Conservation (phyloP, 2,329 filamentous ascomycete species). For the Fonsecaea pedrosoi region DNA sequence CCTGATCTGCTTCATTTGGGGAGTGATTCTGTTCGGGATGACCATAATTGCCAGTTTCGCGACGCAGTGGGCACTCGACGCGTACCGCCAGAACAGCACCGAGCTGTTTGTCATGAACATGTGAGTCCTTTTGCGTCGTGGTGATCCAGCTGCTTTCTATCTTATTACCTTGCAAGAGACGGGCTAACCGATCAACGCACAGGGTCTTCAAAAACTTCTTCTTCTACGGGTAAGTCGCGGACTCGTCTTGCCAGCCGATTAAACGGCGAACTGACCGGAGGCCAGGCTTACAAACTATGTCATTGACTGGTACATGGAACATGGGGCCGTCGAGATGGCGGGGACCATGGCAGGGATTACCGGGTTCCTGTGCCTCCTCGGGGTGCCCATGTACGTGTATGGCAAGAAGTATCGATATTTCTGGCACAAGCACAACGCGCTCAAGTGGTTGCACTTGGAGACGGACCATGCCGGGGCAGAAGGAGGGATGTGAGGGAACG, state of each 20-base stretch:
- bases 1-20: constrained; percentile 32
- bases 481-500: not conserved
- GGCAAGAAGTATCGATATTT: constrained; percentile 46
- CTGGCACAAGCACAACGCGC: constrained; percentile 31
- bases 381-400: constrained; percentile 47
- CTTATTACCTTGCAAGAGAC: not conserved
- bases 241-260: constrained; percentile 29
- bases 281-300: constrained; percentile 47
- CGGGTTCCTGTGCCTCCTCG: constrained; percentile 45
- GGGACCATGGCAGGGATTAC: constrained; percentile 45
- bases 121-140: not conserved
- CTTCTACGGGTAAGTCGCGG: constrained; percentile 32
- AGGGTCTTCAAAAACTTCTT: constrained; percentile 38
- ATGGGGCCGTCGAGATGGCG: constrained; percentile 45
- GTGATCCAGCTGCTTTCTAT: no score
- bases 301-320: constrained; percentile 44
- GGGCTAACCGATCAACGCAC: not conserved
- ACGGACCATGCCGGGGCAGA: constrained; percentile 27
- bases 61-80: constrained; percentile 30
- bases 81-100: constrained; percentile 31
- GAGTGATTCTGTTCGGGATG: constrained; percentile 30
- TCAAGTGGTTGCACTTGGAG: constrained; percentile 28
- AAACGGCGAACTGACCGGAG: not conserved
- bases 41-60: constrained; percentile 26
- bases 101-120: constrained; percentile 38